Base-by-base conservation (phyloP, 23 red algal genomes). In the Gracilariopsis chorda region DNA sequence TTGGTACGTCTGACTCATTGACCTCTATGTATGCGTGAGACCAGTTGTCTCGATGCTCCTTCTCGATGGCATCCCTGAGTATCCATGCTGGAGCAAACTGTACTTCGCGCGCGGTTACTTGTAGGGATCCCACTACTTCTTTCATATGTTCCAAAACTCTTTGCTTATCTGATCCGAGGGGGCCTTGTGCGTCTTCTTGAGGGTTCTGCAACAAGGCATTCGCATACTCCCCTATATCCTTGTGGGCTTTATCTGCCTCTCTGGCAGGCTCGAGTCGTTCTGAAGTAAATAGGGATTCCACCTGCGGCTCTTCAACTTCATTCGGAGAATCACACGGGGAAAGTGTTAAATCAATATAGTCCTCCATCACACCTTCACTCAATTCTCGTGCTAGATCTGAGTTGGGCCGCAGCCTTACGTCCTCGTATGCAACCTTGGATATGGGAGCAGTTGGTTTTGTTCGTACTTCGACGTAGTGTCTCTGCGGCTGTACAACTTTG, bases 21-120 rank as follows among this genome's bases (percentile, higher is more conserved):
- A 86, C 44, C 43, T 63, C 56, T 71, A 51, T 44, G 56, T 86
- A 69, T 51, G 81, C 56, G 35, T 69, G 58, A 23, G 25, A 20
- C 81, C 81, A 86, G 19, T 80, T 57, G 43, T 80, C 75, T 14
- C 8, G 47, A 29, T 55, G 75, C 27, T 80, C 75, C 43, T 80
- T 80, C 48, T 57, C 75, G 7, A 80, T n/a, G 16, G 45, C 75
- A 51, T 80, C 35, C 30, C 10, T 56, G 7, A 80, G 9, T 17
- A 57, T 80, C 75, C 75, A 80, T 53, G 75, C 7, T 23, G 75
- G 75, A 52, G 43, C 75, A 32, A 80, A 80, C 43, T 80, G 44
- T n/a, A 80, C 13, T 56, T 80, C 43, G 4, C 51, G 6, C 4
- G 41, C 10, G 7, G 75, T 80, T 9, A 57, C 51, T 73, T 73